A percentile compares a stretch with the other conserved stretches of the same genome.
Evolutionary conservation across 495 filamentous ascomycete species (phyloP).

Genomic region (Extremus antarcticus): DNA sequence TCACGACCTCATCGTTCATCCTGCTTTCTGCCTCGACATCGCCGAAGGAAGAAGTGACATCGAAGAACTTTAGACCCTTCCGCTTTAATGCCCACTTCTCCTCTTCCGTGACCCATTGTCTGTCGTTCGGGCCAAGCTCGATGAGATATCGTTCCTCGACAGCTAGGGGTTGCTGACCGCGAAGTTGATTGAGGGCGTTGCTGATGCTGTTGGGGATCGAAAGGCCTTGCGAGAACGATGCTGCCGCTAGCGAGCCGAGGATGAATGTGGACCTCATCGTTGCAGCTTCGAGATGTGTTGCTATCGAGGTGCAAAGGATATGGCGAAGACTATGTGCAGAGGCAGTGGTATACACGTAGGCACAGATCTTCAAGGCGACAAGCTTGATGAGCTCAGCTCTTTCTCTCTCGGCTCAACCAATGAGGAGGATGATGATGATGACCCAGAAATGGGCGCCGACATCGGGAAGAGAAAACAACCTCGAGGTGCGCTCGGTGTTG

Average conservation of each 20-base stretch:
- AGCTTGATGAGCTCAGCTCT: neutral
- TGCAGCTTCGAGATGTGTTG: too few species aligned
- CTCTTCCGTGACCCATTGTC: conserved; percentile 78
- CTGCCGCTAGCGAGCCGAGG: conserved; percentile 1
- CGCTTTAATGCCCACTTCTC: conserved; percentile 86
- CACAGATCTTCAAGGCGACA: neutral
- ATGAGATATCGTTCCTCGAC: conserved; percentile 55
- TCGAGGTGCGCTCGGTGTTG: neutral
- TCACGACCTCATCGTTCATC: conserved; percentile 25
- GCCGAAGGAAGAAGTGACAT: conserved; percentile 70
- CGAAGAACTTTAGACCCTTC: conserved; percentile 74
- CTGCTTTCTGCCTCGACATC: conserved; percentile 10
- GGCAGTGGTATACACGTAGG: too few species aligned
- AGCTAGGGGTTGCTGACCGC: conserved; percentile 7
- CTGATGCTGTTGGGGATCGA: conserved; percentile 8
- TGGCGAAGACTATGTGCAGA: too few species aligned
- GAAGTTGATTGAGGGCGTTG: conserved; percentile 1
- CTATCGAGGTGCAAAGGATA: too few species aligned
- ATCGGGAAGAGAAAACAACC: neutral
- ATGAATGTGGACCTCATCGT: conserved; percentile 5
- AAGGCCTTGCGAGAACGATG: conserved; percentile 6
- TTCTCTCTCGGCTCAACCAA: too few species aligned
- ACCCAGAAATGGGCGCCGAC: too few species aligned
- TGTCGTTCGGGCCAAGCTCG: conserved; percentile 78
- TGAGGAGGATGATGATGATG: too few species aligned